Evolutionary conservation across 2,329 filamentous ascomycete species (phyloP).

Genomic region (Cercospora sp.): DNA sequence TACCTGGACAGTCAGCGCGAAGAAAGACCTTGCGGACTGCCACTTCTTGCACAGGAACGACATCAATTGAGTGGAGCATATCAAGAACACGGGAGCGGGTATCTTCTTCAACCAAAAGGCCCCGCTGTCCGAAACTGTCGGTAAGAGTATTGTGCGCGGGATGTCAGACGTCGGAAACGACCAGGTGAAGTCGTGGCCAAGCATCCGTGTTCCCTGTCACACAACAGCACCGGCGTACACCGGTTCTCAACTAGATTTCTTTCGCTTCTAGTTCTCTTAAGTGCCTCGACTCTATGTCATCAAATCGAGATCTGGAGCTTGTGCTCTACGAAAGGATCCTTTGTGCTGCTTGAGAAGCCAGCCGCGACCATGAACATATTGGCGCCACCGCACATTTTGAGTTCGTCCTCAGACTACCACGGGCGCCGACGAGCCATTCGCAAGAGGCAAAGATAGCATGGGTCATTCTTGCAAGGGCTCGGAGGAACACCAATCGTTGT

Average conservation of each 20-base stretch:
- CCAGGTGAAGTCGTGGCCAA: conserved; percentile 1
- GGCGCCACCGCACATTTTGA: background rate
- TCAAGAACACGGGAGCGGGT: background rate
- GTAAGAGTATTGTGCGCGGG: background rate
- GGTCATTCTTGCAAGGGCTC: background rate
- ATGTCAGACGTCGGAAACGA: background rate
- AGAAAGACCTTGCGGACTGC: background rate
- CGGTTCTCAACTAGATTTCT: background rate
- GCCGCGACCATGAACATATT: background rate
- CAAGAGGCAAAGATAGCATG: background rate
- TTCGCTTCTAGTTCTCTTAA: background rate
- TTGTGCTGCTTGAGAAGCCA: background rate
- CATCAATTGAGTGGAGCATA: background rate
- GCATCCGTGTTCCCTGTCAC: background rate
- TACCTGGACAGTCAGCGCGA: too few relatives aligned
- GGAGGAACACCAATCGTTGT: background rate
- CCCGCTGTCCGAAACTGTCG: background rate
- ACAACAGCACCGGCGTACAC: background rate
- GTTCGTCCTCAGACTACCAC: background rate
- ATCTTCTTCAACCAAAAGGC: background rate
- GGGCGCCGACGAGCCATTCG: background rate
- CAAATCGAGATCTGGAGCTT: background rate
- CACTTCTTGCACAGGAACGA: background rate
- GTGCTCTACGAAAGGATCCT: background rate
- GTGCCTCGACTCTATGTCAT: background rate